Evolutionary conservation across 2,329 filamentous ascomycete genomes (phyloP), one percentile per base, ranked within the genome.

Genomic region (Aspergillus tamarii): DNA sequence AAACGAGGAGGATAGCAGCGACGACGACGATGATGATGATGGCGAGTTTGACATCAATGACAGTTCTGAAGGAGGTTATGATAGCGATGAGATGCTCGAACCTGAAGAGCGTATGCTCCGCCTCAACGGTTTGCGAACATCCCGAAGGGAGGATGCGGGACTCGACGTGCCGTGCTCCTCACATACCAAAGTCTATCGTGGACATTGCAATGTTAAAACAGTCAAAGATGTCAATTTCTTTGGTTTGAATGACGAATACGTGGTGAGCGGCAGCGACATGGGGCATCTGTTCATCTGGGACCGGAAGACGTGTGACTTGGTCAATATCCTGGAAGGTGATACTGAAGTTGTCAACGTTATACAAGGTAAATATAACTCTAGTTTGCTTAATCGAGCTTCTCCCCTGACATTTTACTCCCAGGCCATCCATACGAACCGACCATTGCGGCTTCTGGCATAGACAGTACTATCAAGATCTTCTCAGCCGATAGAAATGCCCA

Each of bases 211-310:
- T 67, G 83, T 88, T 59, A 84, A 87, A 67, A 90, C 87, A 1
- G 87, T 90, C 68, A 91, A 91, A 69, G 88, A 91, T 70, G 87
- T 90, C 64, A 90, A 90, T 65, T 91, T 85, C 76, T 90, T 88
- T 66, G 88, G 88, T 0, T 76, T 89, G 43, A 79, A 89, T 63
- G 89, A 91, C 69, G 88, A 90, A 71, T 91, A 89, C 66, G 87
- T 91, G 12, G 87, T 90, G 12, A 88, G 85, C 62, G 88, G 88
- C 7, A 88, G 85, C 64, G 89, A 91, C 69, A 87, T 85, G 57
- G 88, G 88, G 0, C 85, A 90, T 71, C 72, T 91, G 28, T 91
- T 91, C 74, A 89, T 91, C 59, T 90, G 88, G 88, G 87, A 91
- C 68, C 83, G 84, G 61, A 87, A 88, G 69, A 88, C 86, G 5